Evolutionary conservation across 1,139 yeast species (phyloP).

Genomic region (Hansenula sp.): DNA sequence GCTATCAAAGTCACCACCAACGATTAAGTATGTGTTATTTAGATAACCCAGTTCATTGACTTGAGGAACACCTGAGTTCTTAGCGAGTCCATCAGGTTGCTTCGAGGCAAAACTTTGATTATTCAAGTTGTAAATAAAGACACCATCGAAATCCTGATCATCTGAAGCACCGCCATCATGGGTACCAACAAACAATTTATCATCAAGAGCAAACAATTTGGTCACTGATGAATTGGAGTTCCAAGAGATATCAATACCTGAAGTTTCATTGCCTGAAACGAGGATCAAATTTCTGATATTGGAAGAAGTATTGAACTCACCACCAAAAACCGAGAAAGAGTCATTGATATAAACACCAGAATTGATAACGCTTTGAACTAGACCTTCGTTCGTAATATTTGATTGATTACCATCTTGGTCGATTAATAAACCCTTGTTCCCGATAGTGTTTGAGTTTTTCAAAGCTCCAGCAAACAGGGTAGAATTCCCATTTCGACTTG

Average conservation of each 20-base stretch:
- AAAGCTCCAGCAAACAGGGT: conserved; percentile 20
- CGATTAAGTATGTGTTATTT: conserved; percentile 44
- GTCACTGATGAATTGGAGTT: conserved; percentile 12
- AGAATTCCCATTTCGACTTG: conserved; percentile 23
- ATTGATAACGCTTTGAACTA: conserved; percentile 9
- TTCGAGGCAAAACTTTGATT: conserved; percentile 8
- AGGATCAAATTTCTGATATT: conserved; percentile 36
- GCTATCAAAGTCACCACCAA: conserved; percentile 71
- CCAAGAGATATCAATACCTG: conserved; percentile 25
- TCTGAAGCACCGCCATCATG: conserved; percentile 20
- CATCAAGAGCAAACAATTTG: conserved; percentile 15
- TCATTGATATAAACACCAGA: conserved; percentile 41
- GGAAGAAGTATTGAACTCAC: conserved; percentile 34
- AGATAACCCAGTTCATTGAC: conserved; percentile 50
- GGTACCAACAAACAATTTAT: conserved; percentile 35
- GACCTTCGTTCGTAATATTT: conserved; percentile 15
- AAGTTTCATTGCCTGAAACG: conserved; percentile 23
- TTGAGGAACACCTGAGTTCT: conserved; percentile 24
- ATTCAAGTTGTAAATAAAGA: conserved; percentile 47
- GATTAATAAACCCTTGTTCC: conserved; percentile 16
- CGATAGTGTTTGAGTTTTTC: conserved; percentile 10
- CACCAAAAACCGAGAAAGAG: conserved; percentile 52
- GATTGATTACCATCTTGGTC: conserved; percentile 5
- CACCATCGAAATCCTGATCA: conserved; percentile 36
- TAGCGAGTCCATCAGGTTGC: conserved; percentile 12